Evolutionary conservation across 345 rosid species (phyloP), one percentile per base, ranked within the genome.

Genomic region (Moringa oleifera): DNA sequence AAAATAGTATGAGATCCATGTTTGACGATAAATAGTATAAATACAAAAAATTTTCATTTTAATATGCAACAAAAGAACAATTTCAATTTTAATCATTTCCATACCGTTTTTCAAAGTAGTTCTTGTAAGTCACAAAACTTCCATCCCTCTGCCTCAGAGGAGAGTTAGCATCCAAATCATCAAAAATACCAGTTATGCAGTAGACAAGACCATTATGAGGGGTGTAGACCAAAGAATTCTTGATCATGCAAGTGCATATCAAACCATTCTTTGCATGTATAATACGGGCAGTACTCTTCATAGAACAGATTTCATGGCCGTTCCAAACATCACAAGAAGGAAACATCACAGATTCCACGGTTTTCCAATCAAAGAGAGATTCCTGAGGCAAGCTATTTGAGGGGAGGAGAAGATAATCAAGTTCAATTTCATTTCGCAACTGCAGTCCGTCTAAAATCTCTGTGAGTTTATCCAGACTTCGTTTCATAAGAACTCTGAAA

Each of bases 321-420:
- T 73, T 51, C 62, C 23, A 16, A 24, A 20, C 67, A 63, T 72
- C 57, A 21, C 58, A 55, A 46, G 23, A 25, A 18, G 81, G 64
- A 63, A 75, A 75, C 18, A 24, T 23, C 23, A 75, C 80, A 2
- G 96, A 90, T 45, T 9, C 18, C 4, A 90, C 67, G 17, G 81
- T 62, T 4, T 8, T 56, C 98, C 98, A 93, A 63, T 86, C 77
- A 50, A 93, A 73, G 28, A 54, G 55, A 33, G 63, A 67, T 15
- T 65, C 50, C 23, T 18, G 61, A 58, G 31, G 24, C 20, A 24
- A 24, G 46, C 51, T 51, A 50, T 58, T 58, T 19, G 80, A 68
- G 36, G 99, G 96, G 36, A 90, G 81, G 51, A 93, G 69, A 52
- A 90, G 71, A 77, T 86, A 93, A 74, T 93, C 95, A 33, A 84